Percentiles rank a stretch among this genome's conserved stretches.
Evolutionary conservation across 2,329 filamentous ascomycete genomes (phyloP).

Genomic region (Atkinsonella texensis): DNA sequence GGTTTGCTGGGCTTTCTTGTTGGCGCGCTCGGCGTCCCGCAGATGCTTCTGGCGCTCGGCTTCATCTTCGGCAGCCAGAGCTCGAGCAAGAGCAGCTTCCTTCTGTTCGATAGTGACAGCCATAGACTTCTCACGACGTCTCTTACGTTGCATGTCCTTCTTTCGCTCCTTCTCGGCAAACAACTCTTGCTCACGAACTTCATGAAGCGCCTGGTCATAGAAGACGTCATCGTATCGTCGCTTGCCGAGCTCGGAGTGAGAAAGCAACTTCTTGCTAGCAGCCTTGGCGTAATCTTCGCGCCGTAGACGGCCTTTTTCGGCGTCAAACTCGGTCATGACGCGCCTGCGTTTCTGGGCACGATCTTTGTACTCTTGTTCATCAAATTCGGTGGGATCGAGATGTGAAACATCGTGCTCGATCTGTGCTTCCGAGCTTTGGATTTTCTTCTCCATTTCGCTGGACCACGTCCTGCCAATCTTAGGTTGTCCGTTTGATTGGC

Average conservation of each 20-base stretch:
- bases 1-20: conserved; percentile 86
- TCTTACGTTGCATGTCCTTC: conserved; percentile 98
- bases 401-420: conserved; percentile 36
- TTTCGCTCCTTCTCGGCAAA: conserved; percentile 96
- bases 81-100: conserved; percentile 67
- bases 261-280: conserved; percentile 50
- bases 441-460: conserved; percentile 32
- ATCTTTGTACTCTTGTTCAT: conserved; percentile 39
- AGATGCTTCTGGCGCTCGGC: conserved; percentile 69
- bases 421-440: conserved; percentile 25
- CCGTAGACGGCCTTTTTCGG: conserved; percentile 50
- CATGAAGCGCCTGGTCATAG: conserved; percentile 68
- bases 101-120: conserved; percentile 86
- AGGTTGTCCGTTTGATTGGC: conserved; percentile 46
- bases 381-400: conserved; percentile 30
- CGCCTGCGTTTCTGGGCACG: conserved; percentile 54
- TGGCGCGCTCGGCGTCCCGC: conserved; percentile 76
- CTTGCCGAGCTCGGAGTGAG: conserved; percentile 59
- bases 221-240: conserved; percentile 65
- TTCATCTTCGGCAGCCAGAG: conserved; percentile 68
- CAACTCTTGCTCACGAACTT: conserved; percentile 82
- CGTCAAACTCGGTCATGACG: conserved; percentile 52
- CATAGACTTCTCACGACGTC: conserved; percentile 90
- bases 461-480: conserved; percentile 53
- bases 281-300: conserved; percentile 45